Percentiles rank a stretch among this genome's conserved stretches.
phyloP scores from a whole-genome alignment of 768 basidiomycete genomes.

The Gloeostereum incarnatum region DNA sequence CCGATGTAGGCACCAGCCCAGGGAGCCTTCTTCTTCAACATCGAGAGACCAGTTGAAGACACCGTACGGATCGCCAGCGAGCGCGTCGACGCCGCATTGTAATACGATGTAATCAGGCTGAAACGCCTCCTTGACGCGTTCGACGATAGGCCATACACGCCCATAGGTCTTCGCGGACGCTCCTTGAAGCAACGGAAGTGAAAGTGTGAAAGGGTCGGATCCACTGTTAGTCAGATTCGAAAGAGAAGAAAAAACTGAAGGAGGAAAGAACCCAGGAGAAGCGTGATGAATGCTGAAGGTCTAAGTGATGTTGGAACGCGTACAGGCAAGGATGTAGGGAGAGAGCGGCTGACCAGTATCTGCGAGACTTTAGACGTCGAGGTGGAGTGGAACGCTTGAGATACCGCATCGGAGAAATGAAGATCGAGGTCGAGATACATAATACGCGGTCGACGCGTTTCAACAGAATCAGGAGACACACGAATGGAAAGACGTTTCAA shows the following conservation, averaged over 20 bases:
- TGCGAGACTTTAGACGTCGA: slow-evolving; percentile 26
- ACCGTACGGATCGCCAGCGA: slow-evolving; percentile 76
- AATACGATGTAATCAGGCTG: slow-evolving; percentile 71
- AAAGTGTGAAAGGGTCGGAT: slow-evolving; percentile 64
- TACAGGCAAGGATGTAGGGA: no score
- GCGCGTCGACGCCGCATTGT: slow-evolving; percentile 82
- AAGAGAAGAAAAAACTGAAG: slow-evolving; percentile 39
- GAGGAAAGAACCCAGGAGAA: slow-evolving; percentile 78
- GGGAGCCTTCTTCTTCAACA: slow-evolving; percentile 42
- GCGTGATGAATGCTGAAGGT: slow-evolving; percentile 84
- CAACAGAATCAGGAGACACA: background rate
- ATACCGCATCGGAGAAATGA: slow-evolving; percentile 87
- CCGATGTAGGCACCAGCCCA: slow-evolving; percentile 58
- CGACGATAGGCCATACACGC: slow-evolving; percentile 56
- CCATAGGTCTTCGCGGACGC: slow-evolving; percentile 55
- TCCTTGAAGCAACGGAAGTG: slow-evolving; percentile 69
- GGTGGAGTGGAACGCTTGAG: slow-evolving; percentile 56
- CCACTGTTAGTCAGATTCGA: slow-evolving; percentile 22
- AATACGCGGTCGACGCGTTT: slow-evolving; percentile 42
- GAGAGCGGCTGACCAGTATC: slow-evolving; percentile 29
- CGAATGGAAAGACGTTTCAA: slow-evolving; percentile 31
- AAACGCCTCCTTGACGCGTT: slow-evolving; percentile 50
- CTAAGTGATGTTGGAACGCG: no score
- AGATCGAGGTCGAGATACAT: slow-evolving; percentile 93
- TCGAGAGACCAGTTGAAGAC: slow-evolving; percentile 66